Conservation (phyloP, 441 rosid genomes). For the Erodium texanum region DNA sequence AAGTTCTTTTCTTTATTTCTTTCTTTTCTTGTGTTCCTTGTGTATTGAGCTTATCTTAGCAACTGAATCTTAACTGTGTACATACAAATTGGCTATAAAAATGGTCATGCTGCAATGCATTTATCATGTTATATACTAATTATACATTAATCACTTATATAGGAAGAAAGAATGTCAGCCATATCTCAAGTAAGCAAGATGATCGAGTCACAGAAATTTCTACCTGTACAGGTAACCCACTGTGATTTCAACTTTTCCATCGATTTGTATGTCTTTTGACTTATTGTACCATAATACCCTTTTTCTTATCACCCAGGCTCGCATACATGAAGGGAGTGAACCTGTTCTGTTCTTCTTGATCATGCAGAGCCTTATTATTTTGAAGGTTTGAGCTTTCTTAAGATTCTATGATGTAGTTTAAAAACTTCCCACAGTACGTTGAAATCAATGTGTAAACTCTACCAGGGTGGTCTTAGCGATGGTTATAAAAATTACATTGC, state of each 20-base stretch:
- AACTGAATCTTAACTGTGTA: too few species aligned
- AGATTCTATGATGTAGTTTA: conserved; percentile 7
- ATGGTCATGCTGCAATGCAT: background rate
- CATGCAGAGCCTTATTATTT: conserved; percentile 82
- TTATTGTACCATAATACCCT: conserved; percentile 14
- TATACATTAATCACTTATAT: conserved; percentile 8
- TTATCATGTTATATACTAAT: background rate
- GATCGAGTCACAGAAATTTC: conserved; percentile 84
- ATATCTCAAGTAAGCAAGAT: conserved; percentile 66
- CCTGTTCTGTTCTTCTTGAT: conserved; percentile 86
- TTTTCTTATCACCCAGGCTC: conserved; percentile 41
- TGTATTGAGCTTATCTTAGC: background rate
- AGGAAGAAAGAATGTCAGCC: conserved; percentile 84
- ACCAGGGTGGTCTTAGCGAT: conserved; percentile 80
- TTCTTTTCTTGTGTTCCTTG: background rate
- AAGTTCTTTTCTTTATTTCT: background rate
- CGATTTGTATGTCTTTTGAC: background rate
- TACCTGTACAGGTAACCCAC: conserved; percentile 61
- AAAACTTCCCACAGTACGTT: conserved; percentile 5
- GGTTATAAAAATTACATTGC: conserved; percentile 68
- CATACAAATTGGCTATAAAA: background rate
- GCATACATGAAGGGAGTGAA: conserved; percentile 78
- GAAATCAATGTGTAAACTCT: conserved; percentile 18
- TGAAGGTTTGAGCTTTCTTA: conserved; percentile 50
- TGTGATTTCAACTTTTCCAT: conserved; percentile 12